Conservation (phyloP, 176 grass and related monocot species). For the Microstegium vimineum region DNA sequence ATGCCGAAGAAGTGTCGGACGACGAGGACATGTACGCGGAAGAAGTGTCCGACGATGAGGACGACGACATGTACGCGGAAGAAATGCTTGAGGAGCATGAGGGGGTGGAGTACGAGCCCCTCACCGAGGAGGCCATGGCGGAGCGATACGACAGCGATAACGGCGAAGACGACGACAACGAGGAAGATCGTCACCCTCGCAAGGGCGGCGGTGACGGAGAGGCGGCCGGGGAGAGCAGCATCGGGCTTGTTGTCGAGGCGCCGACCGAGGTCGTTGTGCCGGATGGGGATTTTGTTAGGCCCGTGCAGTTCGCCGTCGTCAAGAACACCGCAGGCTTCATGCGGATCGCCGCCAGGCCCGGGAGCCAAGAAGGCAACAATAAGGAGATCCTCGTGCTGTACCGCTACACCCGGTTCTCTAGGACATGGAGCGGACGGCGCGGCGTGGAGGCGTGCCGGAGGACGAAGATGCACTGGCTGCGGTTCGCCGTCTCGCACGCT, state of each 20-base stretch:
- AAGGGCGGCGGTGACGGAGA: background rate
- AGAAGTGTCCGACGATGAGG: background rate
- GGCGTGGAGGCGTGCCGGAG: background rate
- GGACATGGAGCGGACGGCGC: background rate
- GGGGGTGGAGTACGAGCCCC: background rate
- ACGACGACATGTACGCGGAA: background rate
- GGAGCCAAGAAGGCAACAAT: too few species aligned
- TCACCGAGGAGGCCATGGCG: background rate
- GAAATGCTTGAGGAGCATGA: background rate
- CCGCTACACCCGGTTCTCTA: slow-evolving; percentile 15
- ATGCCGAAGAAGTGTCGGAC: too few species aligned
- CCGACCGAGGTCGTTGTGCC: background rate
- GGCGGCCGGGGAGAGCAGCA: background rate
- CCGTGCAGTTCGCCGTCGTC: background rate
- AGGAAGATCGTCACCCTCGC: background rate
- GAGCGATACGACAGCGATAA: background rate
- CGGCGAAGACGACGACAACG: background rate
- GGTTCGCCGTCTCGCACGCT: background rate
- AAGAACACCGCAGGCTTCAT: background rate
- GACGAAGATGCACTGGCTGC: slow-evolving; percentile 16
- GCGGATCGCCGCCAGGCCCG: background rate
- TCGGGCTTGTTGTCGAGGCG: background rate
- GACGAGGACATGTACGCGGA: background rate
- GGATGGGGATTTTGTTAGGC: background rate
- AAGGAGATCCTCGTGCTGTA: slow-evolving; percentile 18